Conservation (phyloP, 1,284 basidiomycete species). For the Moesziomyces parantarcticus region DNA sequence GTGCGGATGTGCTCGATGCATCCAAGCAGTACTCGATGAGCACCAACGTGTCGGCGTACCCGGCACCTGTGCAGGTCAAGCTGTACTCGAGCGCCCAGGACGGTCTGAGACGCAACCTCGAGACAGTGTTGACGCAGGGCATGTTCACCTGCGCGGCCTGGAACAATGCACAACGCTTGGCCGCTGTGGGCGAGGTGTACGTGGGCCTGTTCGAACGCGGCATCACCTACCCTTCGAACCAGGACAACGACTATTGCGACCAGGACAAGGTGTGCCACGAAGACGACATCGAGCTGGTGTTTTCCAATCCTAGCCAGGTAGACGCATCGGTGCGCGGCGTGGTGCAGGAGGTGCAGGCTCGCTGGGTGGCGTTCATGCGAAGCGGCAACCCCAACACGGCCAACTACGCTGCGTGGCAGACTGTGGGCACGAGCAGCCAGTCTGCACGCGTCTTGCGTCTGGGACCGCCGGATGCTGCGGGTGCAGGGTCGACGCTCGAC, state of each 20-base stretch:
- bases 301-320: constrained; percentile 24
- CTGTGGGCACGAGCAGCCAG: not conserved
- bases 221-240: constrained; percentile 45
- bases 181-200: constrained; percentile 9
- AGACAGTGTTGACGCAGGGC: constrained; percentile 46
- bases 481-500: constrained; percentile 10
- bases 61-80: not conserved
- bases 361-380: constrained; percentile 43
- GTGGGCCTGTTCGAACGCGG: constrained; percentile 41
- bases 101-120: constrained; percentile 36
- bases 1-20: constrained; percentile 6
- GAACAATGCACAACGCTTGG: constrained; percentile 40
- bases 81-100: constrained; percentile 16
- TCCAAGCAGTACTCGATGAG: constrained; percentile 18
- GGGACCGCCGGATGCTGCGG: constrained; percentile 9
- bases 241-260: constrained; percentile 45
- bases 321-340: constrained; percentile 1
- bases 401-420: constrained; percentile 24
- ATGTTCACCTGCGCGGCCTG: constrained; percentile 50
- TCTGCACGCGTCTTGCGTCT: constrained; percentile 37
- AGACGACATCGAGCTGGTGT: constrained; percentile 57
- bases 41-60: constrained; percentile 12
- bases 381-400: constrained; percentile 44
- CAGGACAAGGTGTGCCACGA: constrained; percentile 53
- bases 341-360: constrained; percentile 42